Evolutionary conservation across 306 rosid genomes (phyloP), one percentile per base, ranked within the genome.

Genomic region (Leucaena leucocephala): DNA sequence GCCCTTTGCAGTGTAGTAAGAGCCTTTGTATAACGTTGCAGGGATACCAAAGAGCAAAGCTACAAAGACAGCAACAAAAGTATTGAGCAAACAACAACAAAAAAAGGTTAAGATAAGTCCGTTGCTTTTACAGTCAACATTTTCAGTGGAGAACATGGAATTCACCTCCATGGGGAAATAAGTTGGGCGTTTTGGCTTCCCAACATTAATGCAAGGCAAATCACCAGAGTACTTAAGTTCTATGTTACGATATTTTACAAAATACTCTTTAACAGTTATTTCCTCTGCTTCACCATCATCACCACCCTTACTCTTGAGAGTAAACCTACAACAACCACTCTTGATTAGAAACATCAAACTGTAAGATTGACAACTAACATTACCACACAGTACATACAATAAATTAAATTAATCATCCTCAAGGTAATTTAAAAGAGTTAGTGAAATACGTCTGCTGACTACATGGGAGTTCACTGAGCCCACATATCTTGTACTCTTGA

Each of bases 121-220:
- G n/a, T 62, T 17, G 39, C 27, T 19, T 14, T 54, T 57, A 72
- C 34, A 48, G 42, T 40, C 15, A 85, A 68, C 55, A 59, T 21
- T 66, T 52, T 39, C 68, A 80, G 38, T 2, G 35, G 15, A 45
- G 77, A 83, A 44, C 66, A 15, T 40, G 69, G 49, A 38, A 76
- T 61, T 79, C 59, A 95, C 99, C 99, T 96, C 97, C 36, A 93
- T 39, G 33, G 99, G 99, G 39, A 93, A 75, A 80, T 68, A 96
- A 2, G 99, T 96, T 7, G 99, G 98, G 6, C 94, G 87, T 80
- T 96, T 96, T 2, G 98, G 98, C 89, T 92, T 96, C 66, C 99
- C 99, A 43, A 91, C 98, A 84, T 96, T 96, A 65, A 96, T 79
- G 62, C 99, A 96, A 0, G 99, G 99, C 15, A 96, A 84, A 63